Evolutionary conservation across 768 basidiomycete species (phyloP).

Genomic region (Macrolepiota fuliginosa): DNA sequence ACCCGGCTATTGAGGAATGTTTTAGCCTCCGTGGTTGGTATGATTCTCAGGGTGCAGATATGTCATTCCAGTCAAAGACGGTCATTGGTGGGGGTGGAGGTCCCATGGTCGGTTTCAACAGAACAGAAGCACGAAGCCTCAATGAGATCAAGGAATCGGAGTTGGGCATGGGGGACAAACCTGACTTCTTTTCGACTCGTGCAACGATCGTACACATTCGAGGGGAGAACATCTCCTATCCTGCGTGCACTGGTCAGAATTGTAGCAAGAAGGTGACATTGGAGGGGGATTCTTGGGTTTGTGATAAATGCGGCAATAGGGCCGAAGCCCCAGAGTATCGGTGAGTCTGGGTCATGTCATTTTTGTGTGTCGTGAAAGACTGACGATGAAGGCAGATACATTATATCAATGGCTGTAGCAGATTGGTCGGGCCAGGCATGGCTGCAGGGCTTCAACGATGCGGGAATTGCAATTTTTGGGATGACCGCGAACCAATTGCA

Average conservation of each 20-base stretch:
- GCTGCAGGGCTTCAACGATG: conserved; percentile 95
- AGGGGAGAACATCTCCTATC: conserved; percentile 77
- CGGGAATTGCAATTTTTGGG: conserved; percentile 73
- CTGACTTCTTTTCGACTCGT: conserved; percentile 75
- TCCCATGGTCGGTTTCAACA: conserved; percentile 50
- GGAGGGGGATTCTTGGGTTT: conserved; percentile 71
- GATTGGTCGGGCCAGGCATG: conserved; percentile 89
- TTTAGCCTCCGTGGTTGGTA: conserved; percentile 91
- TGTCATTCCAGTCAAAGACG: conserved; percentile 73
- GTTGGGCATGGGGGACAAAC: conserved; percentile 72
- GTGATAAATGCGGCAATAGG: conserved; percentile 86
- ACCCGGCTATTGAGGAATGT: conserved; percentile 91
- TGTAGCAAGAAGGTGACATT: conserved; percentile 92
- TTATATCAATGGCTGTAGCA: conserved; percentile 83
- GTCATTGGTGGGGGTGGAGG: conserved; percentile 34
- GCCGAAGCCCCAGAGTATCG: conserved; percentile 75
- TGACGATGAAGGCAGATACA: conserved; percentile 47
- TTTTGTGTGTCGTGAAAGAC: background rate
- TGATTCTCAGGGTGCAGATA: conserved; percentile 61
- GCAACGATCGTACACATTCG: conserved; percentile 91
- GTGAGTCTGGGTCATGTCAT: conserved; percentile 40
- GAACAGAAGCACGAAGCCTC: conserved; percentile 70
- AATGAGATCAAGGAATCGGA: conserved; percentile 76
- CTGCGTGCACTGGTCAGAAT: conserved; percentile 75
- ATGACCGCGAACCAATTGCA: conserved; percentile 77